phyloP scores from a whole-genome alignment of 2,329 filamentous ascomycete genomes.

The Neophaeococcomyces mojaviensis region DNA sequence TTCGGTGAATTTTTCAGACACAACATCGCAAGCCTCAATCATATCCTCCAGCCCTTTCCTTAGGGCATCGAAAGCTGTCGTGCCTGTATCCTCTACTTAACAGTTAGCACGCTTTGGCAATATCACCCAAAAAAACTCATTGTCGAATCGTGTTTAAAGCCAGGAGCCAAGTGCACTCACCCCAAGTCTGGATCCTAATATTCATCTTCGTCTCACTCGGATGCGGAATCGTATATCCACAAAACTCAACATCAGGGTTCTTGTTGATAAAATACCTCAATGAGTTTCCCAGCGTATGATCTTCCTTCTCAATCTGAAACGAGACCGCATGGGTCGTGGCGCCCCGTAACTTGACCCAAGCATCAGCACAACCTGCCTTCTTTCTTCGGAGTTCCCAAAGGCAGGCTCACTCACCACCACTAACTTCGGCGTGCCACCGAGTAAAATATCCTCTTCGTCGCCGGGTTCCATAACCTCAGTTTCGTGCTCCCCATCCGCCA shows the following conservation, averaged over 20 bases:
- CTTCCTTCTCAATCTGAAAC: conserved; percentile 89
- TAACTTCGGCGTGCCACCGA: conserved; percentile 19
- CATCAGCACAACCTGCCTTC: no score
- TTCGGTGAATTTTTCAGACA: conserved; percentile 77
- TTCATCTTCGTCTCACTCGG: conserved; percentile 97
- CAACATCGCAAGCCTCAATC: conserved; percentile 85
- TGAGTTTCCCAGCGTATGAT: conserved; percentile 91
- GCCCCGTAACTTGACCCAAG: conserved; percentile 86
- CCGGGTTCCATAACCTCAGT: not conserved
- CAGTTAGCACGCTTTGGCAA: conserved; percentile 8
- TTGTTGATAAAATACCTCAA: conserved; percentile 96
- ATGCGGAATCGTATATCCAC: conserved; percentile 95
- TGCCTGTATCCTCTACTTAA: conserved; percentile 30
- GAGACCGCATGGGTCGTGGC: conserved; percentile 80
- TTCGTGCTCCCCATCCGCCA: not conserved
- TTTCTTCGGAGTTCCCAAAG: no score
- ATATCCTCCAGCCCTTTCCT: conserved; percentile 85
- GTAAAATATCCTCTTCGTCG: conserved; percentile 8
- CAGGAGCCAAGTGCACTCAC: conserved; percentile 44
- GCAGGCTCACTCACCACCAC: conserved; percentile 14
- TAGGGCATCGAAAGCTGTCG: conserved; percentile 73
- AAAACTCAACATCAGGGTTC: conserved; percentile 96
- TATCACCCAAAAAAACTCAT: not conserved
- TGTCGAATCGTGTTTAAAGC: not conserved
- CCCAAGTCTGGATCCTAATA: conserved; percentile 91